phyloP scores from a whole-genome alignment of 1,284 basidiomycete genomes.

The Heterobasidion irregulare region DNA sequence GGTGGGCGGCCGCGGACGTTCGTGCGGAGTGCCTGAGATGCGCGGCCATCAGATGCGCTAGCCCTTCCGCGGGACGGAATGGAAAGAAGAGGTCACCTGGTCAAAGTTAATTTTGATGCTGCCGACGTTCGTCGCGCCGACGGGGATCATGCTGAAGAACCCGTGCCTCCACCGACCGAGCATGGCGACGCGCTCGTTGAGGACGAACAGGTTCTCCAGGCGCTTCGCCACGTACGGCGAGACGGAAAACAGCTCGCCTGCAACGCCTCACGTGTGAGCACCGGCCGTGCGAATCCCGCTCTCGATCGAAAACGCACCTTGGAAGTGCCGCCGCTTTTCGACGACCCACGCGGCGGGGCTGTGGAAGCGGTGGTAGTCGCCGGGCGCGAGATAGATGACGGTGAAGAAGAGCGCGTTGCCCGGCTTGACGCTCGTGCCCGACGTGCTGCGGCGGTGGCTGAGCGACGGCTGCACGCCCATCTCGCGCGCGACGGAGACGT shows the following conservation, averaged over 20 bases:
- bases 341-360: constrained; percentile 96
- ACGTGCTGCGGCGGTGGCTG: constrained; percentile 32
- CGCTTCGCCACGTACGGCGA: constrained; percentile 94
- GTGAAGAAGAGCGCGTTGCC: constrained; percentile 86
- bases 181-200: constrained; percentile 97
- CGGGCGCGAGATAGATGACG: constrained; percentile 96
- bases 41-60: background rate
- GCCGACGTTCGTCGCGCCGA: constrained; percentile 97
- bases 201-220: constrained; percentile 88
- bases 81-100: constrained; percentile 37
- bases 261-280: background rate
- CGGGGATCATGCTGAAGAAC: constrained; percentile 96
- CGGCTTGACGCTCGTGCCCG: constrained; percentile 41
- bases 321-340: constrained; percentile 91
- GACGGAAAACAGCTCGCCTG: constrained; percentile 92
- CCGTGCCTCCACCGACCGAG: constrained; percentile 93
- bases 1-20: constrained; percentile 71
- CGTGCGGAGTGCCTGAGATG: constrained; percentile 63
- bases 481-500: constrained; percentile 58
- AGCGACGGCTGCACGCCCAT: constrained; percentile 49
- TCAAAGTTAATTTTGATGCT: constrained; percentile 98
- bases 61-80: background rate
- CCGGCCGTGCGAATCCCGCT: background rate
- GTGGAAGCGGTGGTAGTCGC: constrained; percentile 98
- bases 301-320: constrained; percentile 66